Conservation (phyloP, 2,329 filamentous ascomycete species). For the Colletotrichum sansevieriae region DNA sequence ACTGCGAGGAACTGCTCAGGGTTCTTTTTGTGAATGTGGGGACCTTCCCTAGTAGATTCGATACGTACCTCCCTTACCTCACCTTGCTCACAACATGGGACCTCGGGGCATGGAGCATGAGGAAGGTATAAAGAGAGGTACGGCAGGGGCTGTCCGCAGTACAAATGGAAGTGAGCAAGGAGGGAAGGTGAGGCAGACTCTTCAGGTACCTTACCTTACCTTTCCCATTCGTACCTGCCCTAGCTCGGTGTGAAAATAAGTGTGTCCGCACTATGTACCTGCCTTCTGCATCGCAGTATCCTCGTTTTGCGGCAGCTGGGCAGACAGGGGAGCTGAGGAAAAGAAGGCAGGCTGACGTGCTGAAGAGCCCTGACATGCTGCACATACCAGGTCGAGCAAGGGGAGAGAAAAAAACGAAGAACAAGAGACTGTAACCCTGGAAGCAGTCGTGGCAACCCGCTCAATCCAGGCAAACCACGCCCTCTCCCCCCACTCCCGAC, state of each 20-base stretch:
- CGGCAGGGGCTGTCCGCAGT: neutral
- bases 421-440: slow-evolving; percentile 9
- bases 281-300: no score
- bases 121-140: slow-evolving; percentile 3
- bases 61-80: slow-evolving; percentile 27
- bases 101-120: slow-evolving; percentile 9
- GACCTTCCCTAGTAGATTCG: slow-evolving; percentile 26
- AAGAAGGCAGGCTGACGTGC: slow-evolving; percentile 24
- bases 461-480: slow-evolving; percentile 9
- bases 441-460: slow-evolving; percentile 6
- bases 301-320: neutral
- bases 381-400: neutral
- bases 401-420: neutral
- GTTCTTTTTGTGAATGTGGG: slow-evolving; percentile 29
- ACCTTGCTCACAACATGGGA: slow-evolving; percentile 19
- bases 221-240: neutral
- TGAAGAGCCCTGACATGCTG: slow-evolving; percentile 24
- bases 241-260: neutral
- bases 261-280: no score
- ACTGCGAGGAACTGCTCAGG: slow-evolving; percentile 30
- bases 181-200: slow-evolving; percentile 4
- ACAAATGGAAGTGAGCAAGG: neutral
- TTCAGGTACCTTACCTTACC: neutral
- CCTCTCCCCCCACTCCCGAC: slow-evolving; percentile 7
- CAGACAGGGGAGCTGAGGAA: slow-evolving; percentile 14